Evolutionary conservation across 805 yeast species (phyloP).

Genomic region (Kregervanrija pseudodelftensis): DNA sequence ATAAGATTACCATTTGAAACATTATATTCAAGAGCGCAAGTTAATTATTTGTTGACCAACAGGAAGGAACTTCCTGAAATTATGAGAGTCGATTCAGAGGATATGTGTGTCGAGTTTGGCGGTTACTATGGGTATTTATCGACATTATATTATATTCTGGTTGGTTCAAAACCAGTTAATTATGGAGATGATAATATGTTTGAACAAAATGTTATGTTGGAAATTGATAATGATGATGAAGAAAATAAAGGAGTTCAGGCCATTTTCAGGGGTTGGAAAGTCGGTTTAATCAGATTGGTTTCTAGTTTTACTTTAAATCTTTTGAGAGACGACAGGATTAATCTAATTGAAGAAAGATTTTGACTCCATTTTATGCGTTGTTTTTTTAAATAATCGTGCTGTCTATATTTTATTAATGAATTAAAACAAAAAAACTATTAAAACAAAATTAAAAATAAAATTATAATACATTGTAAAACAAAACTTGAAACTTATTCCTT

Average conservation of each 20-base stretch:
- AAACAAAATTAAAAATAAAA: too few relatives aligned
- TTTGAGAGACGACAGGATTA: slow-evolving; percentile 41
- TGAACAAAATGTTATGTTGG: slow-evolving; percentile 18
- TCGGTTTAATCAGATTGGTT: slow-evolving; percentile 68
- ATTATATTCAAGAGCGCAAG: slow-evolving; percentile 75
- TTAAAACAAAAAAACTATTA: too few relatives aligned
- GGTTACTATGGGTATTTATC: slow-evolving; percentile 49
- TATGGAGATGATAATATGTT: slow-evolving; percentile 16
- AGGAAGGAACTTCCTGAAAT: slow-evolving; percentile 30
- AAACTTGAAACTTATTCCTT: background rate
- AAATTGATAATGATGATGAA: slow-evolving; percentile 29
- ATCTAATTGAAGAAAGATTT: slow-evolving; percentile 36
- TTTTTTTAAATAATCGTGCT: background rate
- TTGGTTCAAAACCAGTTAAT: slow-evolving; percentile 28
- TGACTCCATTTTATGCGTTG: slow-evolving; percentile 4
- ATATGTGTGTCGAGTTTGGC: slow-evolving; percentile 53
- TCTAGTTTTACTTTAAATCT: slow-evolving; percentile 79
- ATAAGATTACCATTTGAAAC: slow-evolving; percentile 85
- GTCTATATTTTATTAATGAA: background rate
- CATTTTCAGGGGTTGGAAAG: slow-evolving; percentile 87
- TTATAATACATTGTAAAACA: too few relatives aligned
- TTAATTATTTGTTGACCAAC: slow-evolving; percentile 45
- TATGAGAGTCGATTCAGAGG: slow-evolving; percentile 38
- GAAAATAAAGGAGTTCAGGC: slow-evolving; percentile 41
- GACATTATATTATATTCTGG: slow-evolving; percentile 42